These are phyloP conservation scores for Tolypocladium capitatum DNA, from an alignment of 2,329 filamentous ascomycete genomes.

Conservation along the genomic window DNA sequence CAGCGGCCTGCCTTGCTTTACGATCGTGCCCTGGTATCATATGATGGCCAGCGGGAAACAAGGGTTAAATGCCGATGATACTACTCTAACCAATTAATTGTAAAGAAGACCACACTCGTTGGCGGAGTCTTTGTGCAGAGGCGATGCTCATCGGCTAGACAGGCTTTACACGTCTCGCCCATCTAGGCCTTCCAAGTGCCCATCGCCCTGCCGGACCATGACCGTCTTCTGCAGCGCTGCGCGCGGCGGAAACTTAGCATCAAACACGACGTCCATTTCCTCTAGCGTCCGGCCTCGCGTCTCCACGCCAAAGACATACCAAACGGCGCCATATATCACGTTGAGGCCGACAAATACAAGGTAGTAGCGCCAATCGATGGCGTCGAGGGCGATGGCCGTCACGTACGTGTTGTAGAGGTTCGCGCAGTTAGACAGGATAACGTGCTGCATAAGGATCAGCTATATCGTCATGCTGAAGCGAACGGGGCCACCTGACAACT, in stretches of 20 bases:
- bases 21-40: too few species aligned
- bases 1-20: too few species aligned
- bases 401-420: conserved; percentile 20
- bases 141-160: not conserved
- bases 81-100: too few species aligned
- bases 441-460: conserved; percentile 7
- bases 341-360: conserved; percentile 19
- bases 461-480: not conserved
- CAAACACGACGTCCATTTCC: conserved; percentile 29
- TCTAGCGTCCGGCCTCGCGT: conserved; percentile 24
- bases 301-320: conserved; percentile 17
- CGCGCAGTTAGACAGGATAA: conserved; percentile 17
- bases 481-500: conserved; percentile 4
- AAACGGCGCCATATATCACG: conserved; percentile 13
- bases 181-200: conserved; percentile 7
- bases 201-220: conserved; percentile 12
- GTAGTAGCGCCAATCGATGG: conserved; percentile 17
- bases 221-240: conserved; percentile 20
- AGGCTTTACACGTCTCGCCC: not conserved
- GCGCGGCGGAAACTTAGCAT: conserved; percentile 21
- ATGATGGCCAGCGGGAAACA: too few species aligned
- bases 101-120: too few species aligned
- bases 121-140: not conserved
- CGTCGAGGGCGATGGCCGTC: conserved; percentile 16
- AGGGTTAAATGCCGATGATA: too few species aligned